Evolutionary conservation across 768 basidiomycete species (phyloP).

Genomic region (Collybia sordida): DNA sequence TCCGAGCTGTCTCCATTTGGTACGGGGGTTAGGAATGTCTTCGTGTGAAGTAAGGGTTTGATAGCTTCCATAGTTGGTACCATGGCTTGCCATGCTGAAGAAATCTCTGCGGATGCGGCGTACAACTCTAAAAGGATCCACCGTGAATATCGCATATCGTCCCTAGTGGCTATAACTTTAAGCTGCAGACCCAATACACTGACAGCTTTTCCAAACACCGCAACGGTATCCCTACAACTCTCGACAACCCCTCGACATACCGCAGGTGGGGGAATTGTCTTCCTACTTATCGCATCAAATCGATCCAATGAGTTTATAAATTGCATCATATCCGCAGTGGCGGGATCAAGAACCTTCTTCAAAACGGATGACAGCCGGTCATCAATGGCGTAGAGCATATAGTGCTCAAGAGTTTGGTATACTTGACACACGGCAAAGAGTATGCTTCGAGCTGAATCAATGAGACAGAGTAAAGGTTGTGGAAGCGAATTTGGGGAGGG

Average conservation of each 20-base stretch:
- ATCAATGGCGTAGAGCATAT: constrained; percentile 78
- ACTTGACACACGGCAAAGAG: constrained; percentile 92
- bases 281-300: constrained; percentile 81
- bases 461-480: constrained; percentile 60
- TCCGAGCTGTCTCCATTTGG: constrained; percentile 2
- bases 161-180: constrained; percentile 66
- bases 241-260: constrained; percentile 80
- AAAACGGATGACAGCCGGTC: constrained; percentile 81
- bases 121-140: constrained; percentile 87
- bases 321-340: constrained; percentile 75
- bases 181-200: constrained; percentile 80
- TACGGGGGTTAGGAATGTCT: constrained; percentile 20
- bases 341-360: constrained; percentile 83
- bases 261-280: constrained; percentile 62
- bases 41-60: constrained; percentile 54
- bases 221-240: constrained; percentile 80
- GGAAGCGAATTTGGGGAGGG: constrained; percentile 73
- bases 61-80: constrained; percentile 69
- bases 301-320: constrained; percentile 88
- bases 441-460: constrained; percentile 90
- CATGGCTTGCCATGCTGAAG: constrained; percentile 80
- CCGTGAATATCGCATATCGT: constrained; percentile 86
- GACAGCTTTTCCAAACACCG: constrained; percentile 85
- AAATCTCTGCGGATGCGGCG: constrained; percentile 87
- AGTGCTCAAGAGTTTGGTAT: constrained; percentile 86